A percentile compares a stretch with the other conserved stretches of the same genome.
These are phyloP conservation scores for Phanerochaete sordida DNA, from an alignment of 768 basidiomycete genomes.

Conservation along the genomic window DNA sequence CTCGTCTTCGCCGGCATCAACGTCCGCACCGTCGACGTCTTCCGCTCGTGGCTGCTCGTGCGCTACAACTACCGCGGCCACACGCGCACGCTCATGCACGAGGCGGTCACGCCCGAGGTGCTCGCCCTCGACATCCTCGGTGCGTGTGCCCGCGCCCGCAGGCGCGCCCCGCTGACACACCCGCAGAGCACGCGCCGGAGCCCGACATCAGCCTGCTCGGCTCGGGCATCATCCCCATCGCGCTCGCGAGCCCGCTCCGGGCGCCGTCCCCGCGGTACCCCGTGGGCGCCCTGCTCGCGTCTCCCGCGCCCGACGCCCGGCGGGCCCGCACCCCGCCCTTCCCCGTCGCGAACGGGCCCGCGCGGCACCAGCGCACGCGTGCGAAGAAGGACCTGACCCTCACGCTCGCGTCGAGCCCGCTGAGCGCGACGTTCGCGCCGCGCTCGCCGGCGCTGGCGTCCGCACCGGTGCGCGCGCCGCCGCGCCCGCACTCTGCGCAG, in stretches of 20 bases:
- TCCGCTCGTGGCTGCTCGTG: conserved; percentile 17
- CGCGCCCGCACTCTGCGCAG: not conserved
- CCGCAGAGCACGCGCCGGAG: not conserved
- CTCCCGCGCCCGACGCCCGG: not conserved
- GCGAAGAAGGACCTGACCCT: not conserved
- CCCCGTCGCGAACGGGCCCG: not conserved
- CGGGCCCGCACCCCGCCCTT: not conserved
- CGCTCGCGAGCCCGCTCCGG: not conserved
- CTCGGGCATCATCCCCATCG: not conserved
- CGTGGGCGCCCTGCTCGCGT: not conserved
- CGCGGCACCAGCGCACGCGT: not conserved
- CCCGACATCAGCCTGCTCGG: not conserved
- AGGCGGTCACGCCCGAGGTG: not conserved
- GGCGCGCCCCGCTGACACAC: not conserved
- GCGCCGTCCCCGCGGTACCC: not conserved
- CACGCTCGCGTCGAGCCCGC: not conserved
- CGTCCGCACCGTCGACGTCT: conserved; percentile 26
- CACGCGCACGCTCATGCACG: not conserved
- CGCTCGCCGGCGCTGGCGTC: not conserved
- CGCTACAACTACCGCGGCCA: conserved; percentile 2
- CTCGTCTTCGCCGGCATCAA: conserved; percentile 32
- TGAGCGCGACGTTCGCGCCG: not conserved
- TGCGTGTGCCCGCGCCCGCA: too few relatives aligned
- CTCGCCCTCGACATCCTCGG: conserved; percentile 4
- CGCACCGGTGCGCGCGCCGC: not conserved